phyloP scores from a whole-genome alignment of 805 yeast genomes.

The Ogataea kodamae region DNA sequence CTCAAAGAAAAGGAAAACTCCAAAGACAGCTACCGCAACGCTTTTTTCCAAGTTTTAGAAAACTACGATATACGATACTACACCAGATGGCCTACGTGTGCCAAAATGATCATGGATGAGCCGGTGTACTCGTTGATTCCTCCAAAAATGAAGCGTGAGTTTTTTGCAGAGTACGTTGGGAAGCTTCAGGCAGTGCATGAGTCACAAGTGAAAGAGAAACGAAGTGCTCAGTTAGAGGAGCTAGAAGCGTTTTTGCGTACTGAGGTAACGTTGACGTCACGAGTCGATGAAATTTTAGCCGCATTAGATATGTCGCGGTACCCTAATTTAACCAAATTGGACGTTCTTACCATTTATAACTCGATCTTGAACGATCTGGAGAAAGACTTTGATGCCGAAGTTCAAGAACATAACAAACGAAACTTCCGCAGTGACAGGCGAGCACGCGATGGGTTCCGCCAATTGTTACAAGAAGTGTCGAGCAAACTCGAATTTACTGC shows the following conservation, averaged over 20 bases:
- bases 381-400: slow-evolving; percentile 28
- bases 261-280: slow-evolving; percentile 15
- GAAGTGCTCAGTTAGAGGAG: slow-evolving; percentile 49
- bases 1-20: slow-evolving; percentile 50
- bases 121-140: slow-evolving; percentile 61
- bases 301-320: slow-evolving; percentile 11
- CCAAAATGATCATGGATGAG: slow-evolving; percentile 54
- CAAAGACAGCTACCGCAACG: slow-evolving; percentile 51
- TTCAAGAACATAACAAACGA: slow-evolving; percentile 31
- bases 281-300: slow-evolving; percentile 18
- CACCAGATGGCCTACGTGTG: slow-evolving; percentile 63
- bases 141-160: slow-evolving; percentile 51
- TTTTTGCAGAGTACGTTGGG: slow-evolving; percentile 50
- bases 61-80: slow-evolving; percentile 44
- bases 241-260: slow-evolving; percentile 45
- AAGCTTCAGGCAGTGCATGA: slow-evolving; percentile 36
- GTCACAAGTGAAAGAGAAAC: slow-evolving; percentile 26
- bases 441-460: slow-evolving; percentile 60
- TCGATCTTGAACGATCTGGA: slow-evolving; percentile 29
- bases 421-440: slow-evolving; percentile 58
- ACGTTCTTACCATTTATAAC: slow-evolving; percentile 54
- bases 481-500: slow-evolving; percentile 36
- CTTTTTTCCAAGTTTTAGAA: slow-evolving; percentile 48
- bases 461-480: slow-evolving; percentile 39
- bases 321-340: slow-evolving; percentile 47